Evolutionary conservation across 1,139 yeast genomes (phyloP), one percentile per base, ranked within the genome.

Genomic region (Diutina mesorugosa): DNA sequence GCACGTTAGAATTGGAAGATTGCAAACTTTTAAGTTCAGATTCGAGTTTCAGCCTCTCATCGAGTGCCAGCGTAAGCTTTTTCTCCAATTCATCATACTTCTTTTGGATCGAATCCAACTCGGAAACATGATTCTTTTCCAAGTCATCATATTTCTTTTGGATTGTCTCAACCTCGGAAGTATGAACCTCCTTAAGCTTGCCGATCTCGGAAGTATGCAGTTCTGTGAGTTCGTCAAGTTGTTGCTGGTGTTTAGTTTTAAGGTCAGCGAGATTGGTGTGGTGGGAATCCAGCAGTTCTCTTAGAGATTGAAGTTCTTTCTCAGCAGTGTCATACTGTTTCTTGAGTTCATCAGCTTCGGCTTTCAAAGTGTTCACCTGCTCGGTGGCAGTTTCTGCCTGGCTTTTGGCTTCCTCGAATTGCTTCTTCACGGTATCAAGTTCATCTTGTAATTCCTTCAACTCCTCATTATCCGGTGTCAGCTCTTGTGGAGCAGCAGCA

Each of bases 251-350:
- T 32, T 30, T 7, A 18, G 35, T 29, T 4, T 26, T 48, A 4
- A 47, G 30, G 4, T 12, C 16, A 8, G 16, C 6, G 8, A 47
- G 9, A 10, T 18, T 30, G 6, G 29, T 8, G 3, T 26, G n/a
- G n/a, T 47, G 50, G 12, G 18, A 5, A 5, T 48, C 9, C 21
- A 29, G 14, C 41, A 29, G 12, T 16, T 46, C 26, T 4, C 4
- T 21, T 21, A 4, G 4, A 4, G 26, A 3, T 21, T 21, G 26
- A 21, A 21, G 26, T 21, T 21, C 26, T 21, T 21, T 21, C 46
- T 78, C 63, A 60, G 65, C 60, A 9, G 47, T 38, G 14, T 32
- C 46, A 14, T 38, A 9, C 41, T 16, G 32, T 35, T 21, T 55
- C 38, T 21, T 48, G 29, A 32, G 55, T 56, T 54, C 56, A 41